Percentiles rank a stretch among this genome's conserved stretches.
Evolutionary conservation across 441 rosid genomes (phyloP).

Genomic region (Adansonia gregorii): DNA sequence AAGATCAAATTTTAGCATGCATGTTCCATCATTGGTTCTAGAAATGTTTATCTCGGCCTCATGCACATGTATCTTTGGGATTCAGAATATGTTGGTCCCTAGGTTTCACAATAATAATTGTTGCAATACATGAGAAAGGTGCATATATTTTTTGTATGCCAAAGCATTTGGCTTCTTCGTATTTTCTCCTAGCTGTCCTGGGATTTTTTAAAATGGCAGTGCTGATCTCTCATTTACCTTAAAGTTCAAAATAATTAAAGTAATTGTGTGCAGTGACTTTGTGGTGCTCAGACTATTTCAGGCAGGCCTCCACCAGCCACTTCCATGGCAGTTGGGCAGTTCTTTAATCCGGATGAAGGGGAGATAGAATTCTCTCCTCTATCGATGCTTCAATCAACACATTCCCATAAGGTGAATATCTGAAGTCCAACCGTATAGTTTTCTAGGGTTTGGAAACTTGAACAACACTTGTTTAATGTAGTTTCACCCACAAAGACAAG

Average conservation of each 20-base stretch:
- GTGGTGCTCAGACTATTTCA: slow-evolving; percentile 69
- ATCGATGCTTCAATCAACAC: slow-evolving; percentile 66
- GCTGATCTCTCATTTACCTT: slow-evolving; percentile 18
- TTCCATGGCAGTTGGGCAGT: slow-evolving; percentile 99
- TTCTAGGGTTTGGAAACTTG: slow-evolving; percentile 23
- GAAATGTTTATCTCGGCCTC: neutral
- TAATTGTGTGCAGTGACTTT: slow-evolving; percentile 40
- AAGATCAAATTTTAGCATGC: slow-evolving; percentile 11
- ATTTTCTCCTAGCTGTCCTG: slow-evolving; percentile 5
- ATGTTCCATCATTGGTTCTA: neutral
- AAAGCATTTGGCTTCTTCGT: neutral
- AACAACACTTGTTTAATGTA: slow-evolving; percentile 26
- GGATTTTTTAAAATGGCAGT: slow-evolving; percentile 13
- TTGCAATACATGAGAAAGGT: neutral
- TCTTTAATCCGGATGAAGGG: slow-evolving; percentile 87
- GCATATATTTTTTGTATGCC: slow-evolving; percentile 10
- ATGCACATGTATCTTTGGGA: neutral
- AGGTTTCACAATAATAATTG: neutral
- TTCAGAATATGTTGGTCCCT: neutral
- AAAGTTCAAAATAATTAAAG: slow-evolving; percentile 27
- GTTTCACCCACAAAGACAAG: slow-evolving; percentile 20
- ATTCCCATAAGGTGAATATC: slow-evolving; percentile 68
- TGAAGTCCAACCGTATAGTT: slow-evolving; percentile 22
- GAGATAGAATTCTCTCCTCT: slow-evolving; percentile 62
- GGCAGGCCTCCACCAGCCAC: slow-evolving; percentile 98